Evolutionary conservation across 2,329 filamentous ascomycete species (phyloP).

Genomic region (Scleromitrula shiraiana): DNA sequence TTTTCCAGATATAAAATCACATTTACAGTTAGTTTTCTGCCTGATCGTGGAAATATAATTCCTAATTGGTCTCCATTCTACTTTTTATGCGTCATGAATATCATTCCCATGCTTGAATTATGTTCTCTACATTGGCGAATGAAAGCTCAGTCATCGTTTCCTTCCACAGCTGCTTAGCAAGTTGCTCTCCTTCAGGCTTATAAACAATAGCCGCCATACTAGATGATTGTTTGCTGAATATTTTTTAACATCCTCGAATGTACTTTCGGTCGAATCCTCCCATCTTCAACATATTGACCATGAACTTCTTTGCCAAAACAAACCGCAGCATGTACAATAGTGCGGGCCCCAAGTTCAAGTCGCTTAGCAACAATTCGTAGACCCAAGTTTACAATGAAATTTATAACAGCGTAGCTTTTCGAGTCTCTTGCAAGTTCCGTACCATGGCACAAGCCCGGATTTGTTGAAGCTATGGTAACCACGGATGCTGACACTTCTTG

Average conservation of each 20-base stretch:
- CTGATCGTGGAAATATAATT: no score
- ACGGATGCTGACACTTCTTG: conserved; percentile 4
- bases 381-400: no score
- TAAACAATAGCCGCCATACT: conserved; percentile 4
- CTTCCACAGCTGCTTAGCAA: conserved; percentile 6
- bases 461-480: conserved; percentile 4
- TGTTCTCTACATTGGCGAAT: conserved; percentile 6
- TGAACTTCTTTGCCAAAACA: not conserved
- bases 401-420: conserved; percentile 1
- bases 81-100: no score
- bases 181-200: not conserved
- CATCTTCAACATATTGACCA: conserved; percentile 9
- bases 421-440: no score
- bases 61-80: no score
- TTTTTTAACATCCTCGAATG: not conserved
- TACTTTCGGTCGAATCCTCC: conserved; percentile 10
- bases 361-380: conserved; percentile 6
- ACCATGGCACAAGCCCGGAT: conserved; percentile 3
- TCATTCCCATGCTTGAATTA: no score
- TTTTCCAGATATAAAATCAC: no score
- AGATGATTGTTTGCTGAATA: not conserved
- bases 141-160: conserved; percentile 11
- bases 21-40: no score
- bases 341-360: conserved; percentile 1
- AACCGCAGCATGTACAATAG: conserved; percentile 8